Conservation (phyloP, 192 early-diverging fungal species). For the Coemansia sp. region DNA sequence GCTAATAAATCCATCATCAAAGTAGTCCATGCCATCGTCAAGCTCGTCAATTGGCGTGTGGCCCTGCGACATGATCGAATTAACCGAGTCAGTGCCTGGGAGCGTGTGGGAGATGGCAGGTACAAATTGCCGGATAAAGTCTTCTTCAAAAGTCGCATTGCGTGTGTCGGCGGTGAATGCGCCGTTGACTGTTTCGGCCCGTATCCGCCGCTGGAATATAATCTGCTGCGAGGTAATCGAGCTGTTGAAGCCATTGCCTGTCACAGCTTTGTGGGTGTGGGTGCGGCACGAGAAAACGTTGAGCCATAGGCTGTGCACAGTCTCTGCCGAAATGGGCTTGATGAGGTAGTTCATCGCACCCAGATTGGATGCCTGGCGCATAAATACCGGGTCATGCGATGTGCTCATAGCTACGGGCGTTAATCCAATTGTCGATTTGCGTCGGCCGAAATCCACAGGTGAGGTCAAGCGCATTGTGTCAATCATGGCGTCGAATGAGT, state of each 20-base stretch:
- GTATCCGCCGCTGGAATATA: slow-evolving; percentile 52
- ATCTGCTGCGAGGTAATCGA: slow-evolving; percentile 26
- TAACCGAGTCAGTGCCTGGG: slow-evolving; percentile 3
- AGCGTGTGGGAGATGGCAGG: slow-evolving; percentile 44
- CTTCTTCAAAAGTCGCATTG: slow-evolving; percentile 50
- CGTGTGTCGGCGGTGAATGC: slow-evolving; percentile 42
- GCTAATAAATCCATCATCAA: slow-evolving; percentile 33
- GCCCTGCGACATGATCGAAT: background rate
- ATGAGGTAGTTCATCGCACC: slow-evolving; percentile 56
- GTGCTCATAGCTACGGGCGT: slow-evolving; percentile 52
- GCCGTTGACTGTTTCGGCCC: slow-evolving; percentile 36
- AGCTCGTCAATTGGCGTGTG: slow-evolving; percentile 8
- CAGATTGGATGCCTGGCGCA: slow-evolving; percentile 48
- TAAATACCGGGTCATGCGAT: slow-evolving; percentile 47
- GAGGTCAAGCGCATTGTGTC: slow-evolving; percentile 1
- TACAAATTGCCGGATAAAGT: slow-evolving; percentile 57
- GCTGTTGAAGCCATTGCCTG: slow-evolving; percentile 1
- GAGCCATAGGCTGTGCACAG: slow-evolving; percentile 54
- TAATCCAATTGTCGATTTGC: slow-evolving; percentile 38
- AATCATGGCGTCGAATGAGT: background rate
- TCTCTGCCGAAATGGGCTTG: slow-evolving; percentile 56
- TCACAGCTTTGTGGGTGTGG: slow-evolving; percentile 18
- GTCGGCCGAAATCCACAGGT: slow-evolving; percentile 12
- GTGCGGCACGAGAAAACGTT: slow-evolving; percentile 53
- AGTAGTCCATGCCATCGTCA: slow-evolving; percentile 17